Evolutionary conservation across 2,329 filamentous ascomycete genomes (phyloP), one percentile per base, ranked within the genome.

Genomic region (Diplodia intermedia): DNA sequence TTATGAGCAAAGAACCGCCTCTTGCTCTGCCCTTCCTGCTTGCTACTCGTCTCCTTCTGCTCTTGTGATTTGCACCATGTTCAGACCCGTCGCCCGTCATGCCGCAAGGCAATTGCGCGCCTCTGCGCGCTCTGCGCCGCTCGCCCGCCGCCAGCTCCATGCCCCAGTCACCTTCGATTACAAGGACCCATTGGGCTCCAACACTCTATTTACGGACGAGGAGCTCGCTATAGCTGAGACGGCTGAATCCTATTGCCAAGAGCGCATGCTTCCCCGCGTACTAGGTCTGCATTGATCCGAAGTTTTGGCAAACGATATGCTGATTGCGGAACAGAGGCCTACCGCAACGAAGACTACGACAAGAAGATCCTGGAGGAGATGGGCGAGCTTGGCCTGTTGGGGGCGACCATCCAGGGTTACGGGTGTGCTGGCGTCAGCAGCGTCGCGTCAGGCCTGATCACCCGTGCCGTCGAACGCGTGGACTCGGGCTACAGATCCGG

Each of bases 231-330:
- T 99, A 72, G 86, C 91, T 52, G 93, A 97, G 74, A 97, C 93
- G 6, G 94, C 94, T 40, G 91, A 97, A 80, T 87, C 92, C 70
- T 99, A 98, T 77, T 98, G 94, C 78, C 94, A 98, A 79, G 94
- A 98, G 78, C 88, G 88, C 69, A 85, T 99, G 82, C 83, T 91
- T 52, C 95, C 95, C 62, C 86, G 94, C 71, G 91, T 99, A 62
- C 85, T 97, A 69, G 90, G 94, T 97, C 85, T 50, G 66, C 31
- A 57, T 50, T 71, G 43, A 26, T 52, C 29, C 31, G 11, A 18
- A 20, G 3, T n/a, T 20, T 52, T 20, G 12, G 29, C n/a, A 23
- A 7, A 26, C 33, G 54, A 31, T 15, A 26, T 68, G 14, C 65
- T 69, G 29, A 67, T 26, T 14, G 9, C 40, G 9, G 26, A 66